Conservation (phyloP, 192 early-diverging fungal species). For the Cladochytrium replicatum region DNA sequence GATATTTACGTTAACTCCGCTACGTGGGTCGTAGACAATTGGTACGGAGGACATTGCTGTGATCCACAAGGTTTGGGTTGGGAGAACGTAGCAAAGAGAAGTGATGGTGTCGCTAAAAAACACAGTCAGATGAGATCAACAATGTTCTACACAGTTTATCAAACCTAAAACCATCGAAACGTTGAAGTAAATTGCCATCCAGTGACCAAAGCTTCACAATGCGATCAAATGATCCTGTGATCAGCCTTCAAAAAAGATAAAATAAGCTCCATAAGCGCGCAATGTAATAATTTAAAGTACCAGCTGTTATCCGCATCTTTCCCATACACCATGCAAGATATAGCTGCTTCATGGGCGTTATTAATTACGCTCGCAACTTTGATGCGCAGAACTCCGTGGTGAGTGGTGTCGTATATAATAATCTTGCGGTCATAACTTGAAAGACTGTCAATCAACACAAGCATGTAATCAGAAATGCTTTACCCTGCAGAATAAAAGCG, state of each 20-base stretch:
- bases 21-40: conserved; percentile 44
- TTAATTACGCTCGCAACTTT: conserved; percentile 24
- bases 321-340: conserved; percentile 53
- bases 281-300: conserved; percentile 8
- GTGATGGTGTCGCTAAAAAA: conserved; percentile 38
- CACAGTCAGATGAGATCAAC: background rate
- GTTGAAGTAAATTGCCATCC: conserved; percentile 48
- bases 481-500: conserved; percentile 53
- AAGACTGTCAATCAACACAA: background rate
- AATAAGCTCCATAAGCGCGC: background rate
- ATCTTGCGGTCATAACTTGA: conserved; percentile 46
- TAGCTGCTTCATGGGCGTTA: conserved; percentile 51
- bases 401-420: conserved; percentile 47
- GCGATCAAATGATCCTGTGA: conserved; percentile 51
- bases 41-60: conserved; percentile 39
- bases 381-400: conserved; percentile 46
- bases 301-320: conserved; percentile 55
- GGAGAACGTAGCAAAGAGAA: conserved; percentile 43
- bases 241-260: conserved; percentile 26
- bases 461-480: background rate
- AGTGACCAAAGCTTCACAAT: conserved; percentile 52
- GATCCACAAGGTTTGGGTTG: conserved; percentile 50
- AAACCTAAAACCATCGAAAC: conserved; percentile 44
- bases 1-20: conserved; percentile 42
- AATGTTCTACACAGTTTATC: background rate